Conservation (phyloP, 345 rosid species). For the Linum usitatissimum region DNA sequence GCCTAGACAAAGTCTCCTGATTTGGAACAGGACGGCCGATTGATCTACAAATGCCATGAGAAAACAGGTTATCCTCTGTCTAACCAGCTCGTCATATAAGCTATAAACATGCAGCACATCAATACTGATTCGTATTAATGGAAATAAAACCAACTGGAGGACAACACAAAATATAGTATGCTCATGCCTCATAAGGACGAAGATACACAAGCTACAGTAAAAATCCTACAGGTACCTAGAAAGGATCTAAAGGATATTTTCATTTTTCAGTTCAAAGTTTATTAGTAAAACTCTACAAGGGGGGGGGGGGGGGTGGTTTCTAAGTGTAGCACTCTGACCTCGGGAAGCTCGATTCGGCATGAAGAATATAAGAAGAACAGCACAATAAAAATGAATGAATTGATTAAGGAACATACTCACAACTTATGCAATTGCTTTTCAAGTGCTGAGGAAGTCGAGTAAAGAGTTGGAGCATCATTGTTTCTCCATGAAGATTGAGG, state of each 20-base stretch:
- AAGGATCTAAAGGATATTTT: background rate
- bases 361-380: background rate
- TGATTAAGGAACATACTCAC: constrained; percentile 37
- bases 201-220: background rate
- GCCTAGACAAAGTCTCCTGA: constrained; percentile 88
- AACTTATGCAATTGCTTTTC: constrained; percentile 74
- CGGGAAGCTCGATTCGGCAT: too few species aligned
- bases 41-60: constrained; percentile 41
- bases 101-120: too few species aligned
- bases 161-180: background rate
- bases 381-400: constrained; percentile 2
- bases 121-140: too few species aligned
- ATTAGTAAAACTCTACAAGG: too few species aligned
- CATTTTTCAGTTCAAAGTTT: background rate
- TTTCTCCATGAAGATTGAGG: constrained; percentile 45
- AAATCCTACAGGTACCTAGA: background rate
- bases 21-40: constrained; percentile 53
- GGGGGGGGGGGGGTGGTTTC: too few species aligned
- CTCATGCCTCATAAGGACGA: background rate
- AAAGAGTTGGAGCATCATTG: constrained; percentile 25
- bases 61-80: background rate
- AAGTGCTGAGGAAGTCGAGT: constrained; percentile 31
- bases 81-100: background rate
- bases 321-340: too few species aligned
- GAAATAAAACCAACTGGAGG: background rate